phyloP scores from a whole-genome alignment of 345 rosid genomes.

The Aquilaria sinensis region DNA sequence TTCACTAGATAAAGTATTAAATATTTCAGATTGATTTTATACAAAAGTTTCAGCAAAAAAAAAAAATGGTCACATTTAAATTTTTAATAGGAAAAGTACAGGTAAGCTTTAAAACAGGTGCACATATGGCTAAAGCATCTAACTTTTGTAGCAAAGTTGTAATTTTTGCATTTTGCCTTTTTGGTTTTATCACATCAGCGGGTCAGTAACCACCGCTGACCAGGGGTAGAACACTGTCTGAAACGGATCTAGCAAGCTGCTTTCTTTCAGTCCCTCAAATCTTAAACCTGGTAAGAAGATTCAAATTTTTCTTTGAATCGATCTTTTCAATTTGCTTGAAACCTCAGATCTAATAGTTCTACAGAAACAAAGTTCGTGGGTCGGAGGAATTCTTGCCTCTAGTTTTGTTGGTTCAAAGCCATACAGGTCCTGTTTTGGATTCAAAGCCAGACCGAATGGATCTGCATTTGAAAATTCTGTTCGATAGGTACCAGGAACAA shows the following conservation, averaged over 20 bases:
- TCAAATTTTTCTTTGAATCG: not conserved
- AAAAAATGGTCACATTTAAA: too few species aligned
- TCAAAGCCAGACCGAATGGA: constrained; percentile 31
- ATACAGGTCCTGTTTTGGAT: too few species aligned
- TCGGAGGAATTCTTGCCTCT: constrained; percentile 1
- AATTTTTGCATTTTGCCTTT: not conserved
- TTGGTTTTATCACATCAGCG: not conserved
- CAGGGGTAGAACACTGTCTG: not conserved
- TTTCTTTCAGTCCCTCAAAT: not conserved
- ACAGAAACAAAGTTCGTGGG: not conserved
- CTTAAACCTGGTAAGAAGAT: not conserved
- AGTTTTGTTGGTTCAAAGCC: constrained; percentile 13
- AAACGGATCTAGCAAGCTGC: constrained; percentile 3
- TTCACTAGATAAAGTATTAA: too few species aligned
- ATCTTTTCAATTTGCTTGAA: not conserved
- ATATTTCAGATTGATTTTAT: too few species aligned
- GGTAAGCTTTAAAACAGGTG: too few species aligned
- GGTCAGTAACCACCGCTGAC: not conserved
- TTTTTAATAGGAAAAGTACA: too few species aligned
- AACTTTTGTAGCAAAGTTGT: not conserved
- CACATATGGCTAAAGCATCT: not conserved
- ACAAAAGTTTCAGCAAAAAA: too few species aligned
- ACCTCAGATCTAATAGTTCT: not conserved
- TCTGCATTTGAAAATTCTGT: constrained; percentile 58
- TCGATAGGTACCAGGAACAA: constrained; percentile 59